Evolutionary conservation across 2,329 filamentous ascomycete species (phyloP).

Genomic region (Calonectria pseudoreteaudii): DNA sequence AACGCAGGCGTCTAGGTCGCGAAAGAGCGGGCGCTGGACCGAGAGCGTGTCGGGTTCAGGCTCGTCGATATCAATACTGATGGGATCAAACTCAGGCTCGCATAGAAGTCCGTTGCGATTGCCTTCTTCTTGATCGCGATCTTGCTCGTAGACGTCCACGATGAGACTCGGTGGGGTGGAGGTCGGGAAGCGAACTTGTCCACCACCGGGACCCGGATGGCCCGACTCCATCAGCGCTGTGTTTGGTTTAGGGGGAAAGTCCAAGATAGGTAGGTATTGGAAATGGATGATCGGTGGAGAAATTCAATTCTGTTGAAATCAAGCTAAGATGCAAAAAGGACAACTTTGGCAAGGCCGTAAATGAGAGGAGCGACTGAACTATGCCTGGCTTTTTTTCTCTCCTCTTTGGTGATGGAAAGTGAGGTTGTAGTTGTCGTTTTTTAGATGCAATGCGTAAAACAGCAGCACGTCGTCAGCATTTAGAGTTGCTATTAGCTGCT

Average conservation of each 20-base stretch:
- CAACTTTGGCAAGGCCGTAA: background rate
- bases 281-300: slow-evolving; percentile 8
- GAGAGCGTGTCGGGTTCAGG: slow-evolving; percentile 13
- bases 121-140: slow-evolving; percentile 29
- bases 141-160: slow-evolving; percentile 31
- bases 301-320: background rate
- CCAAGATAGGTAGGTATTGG: slow-evolving; percentile 13
- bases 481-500: slow-evolving; percentile 12
- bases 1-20: slow-evolving; percentile 26
- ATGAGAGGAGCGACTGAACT: background rate
- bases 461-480: slow-evolving; percentile 9
- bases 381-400: background rate
- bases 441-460: background rate
- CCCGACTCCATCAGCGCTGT: slow-evolving; percentile 26
- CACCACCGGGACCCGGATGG: slow-evolving; percentile 35
- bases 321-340: background rate
- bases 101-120: slow-evolving; percentile 12
- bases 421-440: slow-evolving; percentile 4
- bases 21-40: slow-evolving; percentile 28
- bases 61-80: slow-evolving; percentile 26
- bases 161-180: slow-evolving; percentile 42
- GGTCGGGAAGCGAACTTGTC: slow-evolving; percentile 31
- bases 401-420: background rate
- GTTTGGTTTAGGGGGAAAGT: slow-evolving; percentile 21
- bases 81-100: slow-evolving; percentile 8